A percentile compares a stretch with the other conserved stretches of the same genome.
Conservation (phyloP, 495 filamentous ascomycete genomes). For the Penicillium arizonense region DNA sequence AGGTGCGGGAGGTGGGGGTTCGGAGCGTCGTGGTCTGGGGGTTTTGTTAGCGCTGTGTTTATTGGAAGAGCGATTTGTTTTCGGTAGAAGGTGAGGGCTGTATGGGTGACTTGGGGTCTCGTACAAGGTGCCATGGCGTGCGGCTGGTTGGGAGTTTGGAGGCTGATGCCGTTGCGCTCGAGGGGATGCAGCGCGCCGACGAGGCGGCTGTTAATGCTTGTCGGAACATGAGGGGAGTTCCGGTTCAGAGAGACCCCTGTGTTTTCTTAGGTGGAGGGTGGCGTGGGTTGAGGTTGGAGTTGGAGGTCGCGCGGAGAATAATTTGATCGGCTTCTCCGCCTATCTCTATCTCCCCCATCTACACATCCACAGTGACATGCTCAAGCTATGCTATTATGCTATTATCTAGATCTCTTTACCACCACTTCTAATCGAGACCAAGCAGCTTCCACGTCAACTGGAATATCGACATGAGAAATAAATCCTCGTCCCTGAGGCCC, state of each 20-base stretch:
- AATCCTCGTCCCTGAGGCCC: slow-evolving; percentile 35
- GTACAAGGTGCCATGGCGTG: not conserved
- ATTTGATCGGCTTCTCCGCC: too few relatives aligned
- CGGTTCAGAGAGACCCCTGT: too few relatives aligned
- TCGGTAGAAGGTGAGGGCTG: not conserved
- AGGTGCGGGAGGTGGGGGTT: slow-evolving; percentile 6
- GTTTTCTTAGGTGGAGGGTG: too few relatives aligned
- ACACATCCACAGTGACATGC: too few relatives aligned
- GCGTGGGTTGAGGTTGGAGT: too few relatives aligned
- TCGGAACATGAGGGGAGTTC: not conserved
- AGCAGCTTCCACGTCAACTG: slow-evolving; percentile 24
- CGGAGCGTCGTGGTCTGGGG: not conserved
- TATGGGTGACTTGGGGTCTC: not conserved
- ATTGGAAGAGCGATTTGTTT: not conserved
- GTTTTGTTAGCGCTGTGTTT: not conserved
- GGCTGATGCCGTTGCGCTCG: not conserved
- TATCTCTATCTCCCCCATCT: too few relatives aligned
- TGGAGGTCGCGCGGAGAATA: too few relatives aligned
- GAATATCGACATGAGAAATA: slow-evolving; percentile 37
- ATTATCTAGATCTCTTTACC: slow-evolving; percentile 2
- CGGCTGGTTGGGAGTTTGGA: not conserved
- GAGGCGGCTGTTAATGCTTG: not conserved
- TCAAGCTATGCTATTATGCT: too few relatives aligned
- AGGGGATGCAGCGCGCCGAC: not conserved
- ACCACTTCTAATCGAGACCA: slow-evolving; percentile 15